Evolutionary conservation across 257 asterid species (phyloP).

Genomic region (Mentha longifolia): DNA sequence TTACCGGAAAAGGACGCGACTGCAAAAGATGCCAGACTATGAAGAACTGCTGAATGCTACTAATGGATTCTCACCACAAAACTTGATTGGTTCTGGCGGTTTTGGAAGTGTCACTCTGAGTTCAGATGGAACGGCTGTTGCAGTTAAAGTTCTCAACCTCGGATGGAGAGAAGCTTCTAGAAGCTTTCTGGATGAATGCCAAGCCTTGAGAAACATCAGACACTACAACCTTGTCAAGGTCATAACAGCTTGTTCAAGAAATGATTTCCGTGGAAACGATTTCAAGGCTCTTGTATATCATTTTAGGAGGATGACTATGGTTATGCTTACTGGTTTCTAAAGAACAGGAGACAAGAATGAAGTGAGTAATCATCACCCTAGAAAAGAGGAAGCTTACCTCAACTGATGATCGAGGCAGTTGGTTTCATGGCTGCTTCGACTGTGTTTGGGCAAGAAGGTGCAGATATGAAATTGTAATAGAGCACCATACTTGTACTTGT

Average conservation of each 20-base stretch:
- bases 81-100: constrained; percentile 52
- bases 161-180: constrained; percentile 47
- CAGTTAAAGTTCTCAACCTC: constrained; percentile 53
- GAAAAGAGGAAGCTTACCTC: no score
- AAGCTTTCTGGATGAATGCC: constrained; percentile 57
- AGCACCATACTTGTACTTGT: not conserved
- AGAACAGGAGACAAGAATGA: no score
- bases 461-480: constrained; percentile 25
- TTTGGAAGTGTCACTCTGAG: constrained; percentile 49
- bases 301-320: no score
- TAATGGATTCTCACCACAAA: constrained; percentile 42
- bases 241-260: constrained; percentile 59
- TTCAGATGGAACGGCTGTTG: constrained; percentile 42
- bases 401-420: no score
- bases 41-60: constrained; percentile 51
- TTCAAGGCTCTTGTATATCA: constrained; percentile 54
- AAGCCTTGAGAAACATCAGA: constrained; percentile 48
- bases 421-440: no score
- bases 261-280: constrained; percentile 50
- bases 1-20: constrained; percentile 30
- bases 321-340: no score
- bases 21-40: constrained; percentile 31
- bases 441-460: constrained; percentile 33
- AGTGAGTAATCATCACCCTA: no score
- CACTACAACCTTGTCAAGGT: constrained; percentile 56